These are phyloP conservation scores for Ascochyta pisi DNA, from an alignment of 2,329 filamentous ascomycete species.

Conservation along the genomic window DNA sequence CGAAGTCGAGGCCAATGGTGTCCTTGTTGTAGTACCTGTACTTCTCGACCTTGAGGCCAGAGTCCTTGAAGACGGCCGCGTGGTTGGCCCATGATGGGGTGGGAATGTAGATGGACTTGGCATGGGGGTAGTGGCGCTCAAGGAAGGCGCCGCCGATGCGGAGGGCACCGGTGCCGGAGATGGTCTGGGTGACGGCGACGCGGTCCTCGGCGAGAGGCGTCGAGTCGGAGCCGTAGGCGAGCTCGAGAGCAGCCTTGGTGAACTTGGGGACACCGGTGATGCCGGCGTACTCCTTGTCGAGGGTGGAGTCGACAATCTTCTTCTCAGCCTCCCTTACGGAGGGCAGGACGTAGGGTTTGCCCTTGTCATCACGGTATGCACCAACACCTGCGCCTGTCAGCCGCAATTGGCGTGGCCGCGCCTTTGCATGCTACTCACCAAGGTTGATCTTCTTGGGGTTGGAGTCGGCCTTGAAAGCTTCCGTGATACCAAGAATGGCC, in stretches of 20 bases:
- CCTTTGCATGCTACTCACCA: constrained; percentile 59
- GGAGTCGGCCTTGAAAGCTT: constrained; percentile 97
- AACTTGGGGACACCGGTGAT: constrained; percentile 96
- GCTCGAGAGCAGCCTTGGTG: constrained; percentile 86
- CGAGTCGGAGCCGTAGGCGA: constrained; percentile 87
- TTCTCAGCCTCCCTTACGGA: constrained; percentile 90
- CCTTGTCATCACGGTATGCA: constrained; percentile 96
- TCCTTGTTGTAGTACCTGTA: constrained; percentile 99
- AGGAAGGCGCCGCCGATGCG: constrained; percentile 95
- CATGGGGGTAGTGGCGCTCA: constrained; percentile 85
- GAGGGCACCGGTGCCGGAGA: constrained; percentile 95
- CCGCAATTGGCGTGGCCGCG: neutral
- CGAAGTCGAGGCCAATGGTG: constrained; percentile 97
- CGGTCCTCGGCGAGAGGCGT: constrained; percentile 75
- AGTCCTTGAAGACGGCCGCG: constrained; percentile 93
- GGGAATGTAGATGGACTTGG: constrained; percentile 96
- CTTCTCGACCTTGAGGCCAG: constrained; percentile 87
- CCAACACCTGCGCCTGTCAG: constrained; percentile 74
- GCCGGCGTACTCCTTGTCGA: constrained; percentile 98
- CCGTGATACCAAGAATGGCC: constrained; percentile 90
- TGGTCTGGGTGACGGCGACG: constrained; percentile 93
- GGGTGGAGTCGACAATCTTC: constrained; percentile 75
- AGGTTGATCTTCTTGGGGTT: constrained; percentile 98
- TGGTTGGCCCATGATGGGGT: constrained; percentile 98
- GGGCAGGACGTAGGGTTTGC: constrained; percentile 96